A percentile compares a stretch with the other conserved stretches of the same genome.
Evolutionary conservation across 495 filamentous ascomycete genomes (phyloP).

Genomic region (Aspergillus baeticus): DNA sequence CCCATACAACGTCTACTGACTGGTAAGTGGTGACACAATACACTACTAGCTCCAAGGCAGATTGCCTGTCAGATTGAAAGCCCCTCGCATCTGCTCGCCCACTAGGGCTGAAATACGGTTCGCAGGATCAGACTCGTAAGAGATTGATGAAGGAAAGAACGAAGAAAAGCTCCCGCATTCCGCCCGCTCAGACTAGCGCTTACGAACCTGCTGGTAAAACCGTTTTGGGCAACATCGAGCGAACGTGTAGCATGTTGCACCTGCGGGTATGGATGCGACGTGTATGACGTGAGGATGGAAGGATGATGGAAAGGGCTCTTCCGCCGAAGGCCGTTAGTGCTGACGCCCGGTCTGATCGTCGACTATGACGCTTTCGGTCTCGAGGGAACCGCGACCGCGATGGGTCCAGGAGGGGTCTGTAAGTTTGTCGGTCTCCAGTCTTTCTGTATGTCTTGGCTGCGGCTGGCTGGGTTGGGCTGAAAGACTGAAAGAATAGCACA

Average conservation of each 20-base stretch:
- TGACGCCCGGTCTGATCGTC: not conserved
- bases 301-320: not conserved
- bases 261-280: not conserved
- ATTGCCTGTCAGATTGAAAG: too few species aligned
- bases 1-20: too few species aligned
- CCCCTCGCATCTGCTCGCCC: not conserved
- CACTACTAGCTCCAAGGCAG: too few species aligned
- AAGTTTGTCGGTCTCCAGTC: not conserved
- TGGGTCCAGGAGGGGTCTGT: too few species aligned
- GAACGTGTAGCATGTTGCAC: not conserved
- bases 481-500: not conserved
- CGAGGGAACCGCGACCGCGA: too few species aligned
- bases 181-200: conserved; percentile 10
- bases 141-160: not conserved
- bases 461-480: not conserved
- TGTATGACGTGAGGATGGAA: conserved; percentile 9
- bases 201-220: conserved; percentile 7
- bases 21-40: not conserved
- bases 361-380: too few species aligned
- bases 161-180: not conserved
- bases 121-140: conserved; percentile 5
- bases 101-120: conserved; percentile 11
- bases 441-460: not conserved
- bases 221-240: conserved; percentile 7
- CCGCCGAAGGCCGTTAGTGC: not conserved